Evolutionary conservation across 345 rosid genomes (phyloP), one percentile per base, ranked within the genome.

Genomic region (Cochlearia excelsa): DNA sequence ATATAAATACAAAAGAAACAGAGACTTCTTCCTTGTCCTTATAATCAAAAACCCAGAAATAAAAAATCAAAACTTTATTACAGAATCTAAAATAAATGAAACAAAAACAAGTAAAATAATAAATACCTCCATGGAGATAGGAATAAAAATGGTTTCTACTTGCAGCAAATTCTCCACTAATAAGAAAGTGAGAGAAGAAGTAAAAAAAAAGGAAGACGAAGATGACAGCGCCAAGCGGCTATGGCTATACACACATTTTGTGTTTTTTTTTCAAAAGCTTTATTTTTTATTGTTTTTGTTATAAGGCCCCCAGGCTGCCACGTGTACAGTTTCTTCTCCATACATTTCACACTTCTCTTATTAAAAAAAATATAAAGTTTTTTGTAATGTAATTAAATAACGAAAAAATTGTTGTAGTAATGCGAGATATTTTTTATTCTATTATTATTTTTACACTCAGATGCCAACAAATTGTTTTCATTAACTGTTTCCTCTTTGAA

Each of bases 201-300:
- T 35, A 30, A 51, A 30, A 4, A 9, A 26, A 29, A 38, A 30
- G 1, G 61, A 61, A 44, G 72, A 35, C 28, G 54, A 54, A 56
- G 68, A 63, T 27, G 65, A 70, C 69, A 70, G 50, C 11, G 60
- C 69, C 65, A 63, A 63, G 75, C 70, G 69, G 69, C 70, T 63
- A 57, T 70, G 74, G 65, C 69, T 55, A 57, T 16, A 16, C 23
- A 16, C 23, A 51, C 42, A 40, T 9, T 10, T 7, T 16, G 26
- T 45, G 60, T 54, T 37, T 60, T 70, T 63, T 55, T 39, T 58
- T 57, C 59, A 30, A 48, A 37, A 29, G 65, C 54, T 38, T 70
- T 63, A 39, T 39, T 5, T 3, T 33, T 51, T 52, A 34, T 1
- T 59, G 9, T 26, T 10, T 39, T 7, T 16, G 33, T 64, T 64